Conservation (phyloP, 345 rosid genomes). For the Camelina neglecta region DNA sequence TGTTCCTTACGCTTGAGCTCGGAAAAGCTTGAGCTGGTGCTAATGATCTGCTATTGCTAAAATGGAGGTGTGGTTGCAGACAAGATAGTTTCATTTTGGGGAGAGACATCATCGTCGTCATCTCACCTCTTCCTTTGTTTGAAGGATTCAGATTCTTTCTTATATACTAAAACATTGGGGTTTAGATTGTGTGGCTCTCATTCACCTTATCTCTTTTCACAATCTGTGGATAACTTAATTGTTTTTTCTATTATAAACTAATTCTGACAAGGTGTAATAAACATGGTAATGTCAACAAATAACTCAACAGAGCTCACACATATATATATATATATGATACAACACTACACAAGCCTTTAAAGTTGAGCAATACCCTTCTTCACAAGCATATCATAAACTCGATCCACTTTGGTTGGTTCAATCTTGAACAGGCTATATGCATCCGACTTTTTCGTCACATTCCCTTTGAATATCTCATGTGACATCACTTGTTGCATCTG, state of each 20-base stretch:
- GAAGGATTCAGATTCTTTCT: constrained; percentile 20
- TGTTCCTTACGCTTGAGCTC: constrained; percentile 30
- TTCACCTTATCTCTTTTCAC: constrained; percentile 37
- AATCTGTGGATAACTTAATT: constrained; percentile 21
- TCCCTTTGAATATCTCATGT: constrained; percentile 76
- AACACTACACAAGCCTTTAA: constrained; percentile 38
- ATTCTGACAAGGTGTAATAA: constrained; percentile 20
- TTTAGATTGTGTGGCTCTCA: constrained; percentile 41
- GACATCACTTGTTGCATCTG: constrained; percentile 86
- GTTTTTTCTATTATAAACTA: constrained; percentile 26
- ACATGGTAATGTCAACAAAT: constrained; percentile 28
- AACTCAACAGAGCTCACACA: constrained; percentile 37
- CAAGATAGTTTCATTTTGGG: constrained; percentile 34
- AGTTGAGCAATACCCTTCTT: constrained; percentile 87
- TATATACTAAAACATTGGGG: constrained; percentile 6
- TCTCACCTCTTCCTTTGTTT: constrained; percentile 10
- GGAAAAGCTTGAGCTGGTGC: constrained; percentile 33
- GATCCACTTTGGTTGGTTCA: constrained; percentile 77
- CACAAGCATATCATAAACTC: constrained; percentile 92
- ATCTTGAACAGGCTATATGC: constrained; percentile 80
- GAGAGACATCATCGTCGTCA: constrained; percentile 31
- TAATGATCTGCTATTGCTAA: constrained; percentile 29
- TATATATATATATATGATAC: constrained; percentile 38
- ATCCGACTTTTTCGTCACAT: constrained; percentile 71
- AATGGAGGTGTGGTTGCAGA: constrained; percentile 38